Base-by-base conservation (phyloP, 768 basidiomycete genomes). In the Naganishia friedmannii region DNA sequence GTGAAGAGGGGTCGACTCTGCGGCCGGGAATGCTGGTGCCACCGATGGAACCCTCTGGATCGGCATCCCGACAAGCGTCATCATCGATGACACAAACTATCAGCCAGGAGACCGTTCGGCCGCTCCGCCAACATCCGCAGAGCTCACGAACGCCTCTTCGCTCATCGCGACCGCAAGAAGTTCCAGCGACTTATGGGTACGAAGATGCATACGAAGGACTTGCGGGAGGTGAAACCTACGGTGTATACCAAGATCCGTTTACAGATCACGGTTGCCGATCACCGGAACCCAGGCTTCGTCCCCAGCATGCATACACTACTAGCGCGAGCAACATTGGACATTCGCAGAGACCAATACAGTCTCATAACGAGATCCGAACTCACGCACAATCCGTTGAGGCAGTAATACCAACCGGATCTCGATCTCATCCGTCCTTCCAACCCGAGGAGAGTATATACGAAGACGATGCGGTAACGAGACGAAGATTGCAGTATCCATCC, bases 121-220 rank as follows among this genome's bases (percentile, higher is more conserved):
- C 37, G 17, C 31, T 34, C 7, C 60, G 60, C 15, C 60, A 63
- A 28, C 60, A 45, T 45, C 42, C 39, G 39, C 60, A 63, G 17
- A 28, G 42, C n/a, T 45, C 60, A 2, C 60, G 60, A 23, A 28
- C 39, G 10, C 60, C 60, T 2, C 39, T 45, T 26, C 37, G 60
- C 1, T 17, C 23, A 2, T 63, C 26, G 19, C 60, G 26, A 15
- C 39, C 60, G 21, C 37, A 26, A 23, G 39, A 42, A 13, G 28
- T 29, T 17, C 6, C 39, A n/a, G 23, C 23, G 21, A 51, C 13
- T 2, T 42, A 46, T 26, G 39, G 39, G 2, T 46, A 63, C 15
- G 60, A 63, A 63, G 60, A 63, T 28, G 60, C 60, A 13, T 63
- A 63, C 26, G 60, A 63, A 19, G 60, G 60, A 12, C 42, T 63